Evolutionary conservation across 139 green algal species (phyloP), one percentile per base, ranked within the genome.

Genomic region (Monoraphidium neglectum): DNA sequence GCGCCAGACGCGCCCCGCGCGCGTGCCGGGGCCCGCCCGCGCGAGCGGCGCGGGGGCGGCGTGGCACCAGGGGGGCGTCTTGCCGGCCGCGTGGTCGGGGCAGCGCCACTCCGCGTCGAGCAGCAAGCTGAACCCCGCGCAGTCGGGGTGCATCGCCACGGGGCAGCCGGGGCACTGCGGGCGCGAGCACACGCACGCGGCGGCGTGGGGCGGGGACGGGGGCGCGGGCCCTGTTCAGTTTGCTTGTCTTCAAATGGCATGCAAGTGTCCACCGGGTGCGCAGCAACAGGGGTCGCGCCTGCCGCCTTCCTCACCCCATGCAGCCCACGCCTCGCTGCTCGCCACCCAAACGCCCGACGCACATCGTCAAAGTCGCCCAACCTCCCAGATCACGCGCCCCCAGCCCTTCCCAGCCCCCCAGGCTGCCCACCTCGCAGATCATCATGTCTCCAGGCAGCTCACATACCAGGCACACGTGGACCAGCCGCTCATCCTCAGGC

Each of bases 71-170:
- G 43, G 8, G 43, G 43, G 59, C 71, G 67, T 56, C 28, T 61
- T 37, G 5, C 28, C 21, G 37, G 68, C 16, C 28, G 59, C 32
- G 59, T 77, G 71, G 46, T 77, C 71, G 1, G 71, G 71, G 71
- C 71, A 77, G 59, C 43, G 43, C 43, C 59, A 77, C 56, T 62
- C 67, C 56, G n/a, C 56, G 0, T 77, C 71, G 1, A 43, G 26
- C 33, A 70, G 57, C 0, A 59, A 16, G 54, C 24, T 59, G 56
- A 77, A 61, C 57, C 71, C 71, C 43, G 71, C 71, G 60, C 71
- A 77, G 0, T 30, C 30, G 23, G 68, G 28, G 59, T 77, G 71
- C 71, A 77, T 77, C 38, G 68, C 30, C n/a, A 69, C 71, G 65
- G 57, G 49, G 59, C 71, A 77, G 38, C 71, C 71, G 18, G 71